Percentiles rank a stretch among this genome's conserved stretches.
Evolutionary conservation across 441 rosid species (phyloP).

Genomic region (Daphne laureola): DNA sequence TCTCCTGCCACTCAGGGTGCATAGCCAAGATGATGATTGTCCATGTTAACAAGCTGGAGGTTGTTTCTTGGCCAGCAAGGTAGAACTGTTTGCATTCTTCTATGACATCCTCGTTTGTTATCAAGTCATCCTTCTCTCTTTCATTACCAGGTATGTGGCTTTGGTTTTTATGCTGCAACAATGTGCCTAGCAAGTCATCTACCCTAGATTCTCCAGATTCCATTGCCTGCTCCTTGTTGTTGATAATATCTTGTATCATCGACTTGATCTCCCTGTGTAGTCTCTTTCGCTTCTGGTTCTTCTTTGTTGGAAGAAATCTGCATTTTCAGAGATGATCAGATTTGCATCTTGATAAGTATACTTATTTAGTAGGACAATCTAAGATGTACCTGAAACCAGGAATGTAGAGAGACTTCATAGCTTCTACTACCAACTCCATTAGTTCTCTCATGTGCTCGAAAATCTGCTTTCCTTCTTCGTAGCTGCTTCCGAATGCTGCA

Average conservation of each 20-base stretch:
- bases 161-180: constrained; percentile 25
- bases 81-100: constrained; percentile 48
- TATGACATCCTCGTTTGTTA: constrained; percentile 35
- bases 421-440: constrained; percentile 22
- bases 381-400: constrained; percentile 43
- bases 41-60: constrained; percentile 40
- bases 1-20: constrained; percentile 54
- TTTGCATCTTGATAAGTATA: background rate
- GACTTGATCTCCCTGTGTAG: constrained; percentile 29
- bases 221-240: constrained; percentile 25
- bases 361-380: background rate
- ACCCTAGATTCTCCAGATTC: constrained; percentile 19
- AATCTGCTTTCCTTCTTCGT: constrained; percentile 38
- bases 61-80: constrained; percentile 51
- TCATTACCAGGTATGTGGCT: constrained; percentile 13
- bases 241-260: constrained; percentile 25
- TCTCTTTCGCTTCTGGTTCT: constrained; percentile 31
- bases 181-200: constrained; percentile 38
- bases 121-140: constrained; percentile 5
- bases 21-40: constrained; percentile 32
- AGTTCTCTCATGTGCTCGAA: constrained; percentile 36
- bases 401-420: constrained; percentile 27
- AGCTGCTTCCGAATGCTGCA: constrained; percentile 43
- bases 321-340: background rate
- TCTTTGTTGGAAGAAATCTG: constrained; percentile 44